These are phyloP conservation scores for Rhizopus delemar DNA, from an alignment of 371 early-diverging fungal species.

Conservation along the genomic window DNA sequence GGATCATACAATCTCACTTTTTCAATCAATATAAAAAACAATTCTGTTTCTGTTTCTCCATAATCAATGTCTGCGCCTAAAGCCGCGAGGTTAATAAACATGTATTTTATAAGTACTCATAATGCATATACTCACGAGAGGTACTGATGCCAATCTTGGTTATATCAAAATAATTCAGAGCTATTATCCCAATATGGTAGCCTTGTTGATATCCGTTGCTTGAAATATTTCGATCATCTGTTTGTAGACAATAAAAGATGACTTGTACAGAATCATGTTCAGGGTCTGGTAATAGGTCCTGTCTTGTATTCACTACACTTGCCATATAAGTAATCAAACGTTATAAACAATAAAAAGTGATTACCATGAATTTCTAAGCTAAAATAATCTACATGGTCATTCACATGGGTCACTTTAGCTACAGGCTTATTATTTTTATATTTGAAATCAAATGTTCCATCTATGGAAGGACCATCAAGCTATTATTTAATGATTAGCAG, in stretches of 20 bases:
- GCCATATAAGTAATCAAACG: background rate
- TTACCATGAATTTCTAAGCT: slow-evolving; percentile 50
- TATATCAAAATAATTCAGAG: slow-evolving; percentile 30
- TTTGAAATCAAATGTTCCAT: slow-evolving; percentile 60
- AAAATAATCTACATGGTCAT: slow-evolving; percentile 41
- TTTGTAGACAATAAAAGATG: slow-evolving; percentile 63
- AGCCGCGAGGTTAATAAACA: background rate
- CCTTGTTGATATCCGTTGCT: slow-evolving; percentile 52
- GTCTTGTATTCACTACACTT: slow-evolving; percentile 43
- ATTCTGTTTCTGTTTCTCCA: slow-evolving; percentile 49
- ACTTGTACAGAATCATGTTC: slow-evolving; percentile 49
- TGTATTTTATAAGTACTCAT: background rate
- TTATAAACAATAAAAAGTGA: background rate
- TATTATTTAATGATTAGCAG: slow-evolving; percentile 14
- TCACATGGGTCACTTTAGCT: slow-evolving; percentile 15
- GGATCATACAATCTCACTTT: slow-evolving; percentile 72
- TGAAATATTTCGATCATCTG: slow-evolving; percentile 32
- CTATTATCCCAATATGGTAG: slow-evolving; percentile 37
- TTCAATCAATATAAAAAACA: slow-evolving; percentile 55
- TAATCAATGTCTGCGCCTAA: slow-evolving; percentile 36
- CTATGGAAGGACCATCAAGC: slow-evolving; percentile 60
- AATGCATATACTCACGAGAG: slow-evolving; percentile 8
- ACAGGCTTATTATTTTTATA: slow-evolving; percentile 50
- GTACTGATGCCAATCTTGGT: slow-evolving; percentile 38
- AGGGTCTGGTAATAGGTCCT: slow-evolving; percentile 61